Conservation (phyloP, 345 rosid genomes). For the Salix arbutifolia region DNA sequence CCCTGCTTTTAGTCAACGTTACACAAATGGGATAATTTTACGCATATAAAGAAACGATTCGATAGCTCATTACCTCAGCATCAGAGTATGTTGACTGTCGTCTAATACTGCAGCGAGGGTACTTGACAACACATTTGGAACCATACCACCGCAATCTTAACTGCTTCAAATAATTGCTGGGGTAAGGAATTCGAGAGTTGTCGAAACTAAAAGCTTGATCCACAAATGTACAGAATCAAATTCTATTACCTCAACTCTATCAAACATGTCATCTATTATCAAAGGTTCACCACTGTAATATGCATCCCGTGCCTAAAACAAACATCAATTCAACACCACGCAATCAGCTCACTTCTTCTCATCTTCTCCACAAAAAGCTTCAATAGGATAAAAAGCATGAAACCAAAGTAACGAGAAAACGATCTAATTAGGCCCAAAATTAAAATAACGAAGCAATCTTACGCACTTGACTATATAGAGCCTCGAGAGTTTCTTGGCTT, state of each 20-base stretch:
- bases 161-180: slow-evolving; percentile 32
- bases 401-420: too few relatives aligned
- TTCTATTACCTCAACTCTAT: slow-evolving; percentile 81
- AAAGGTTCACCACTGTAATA: slow-evolving; percentile 83
- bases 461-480: slow-evolving; percentile 74
- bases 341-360: neutral
- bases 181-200: neutral
- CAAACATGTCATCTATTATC: slow-evolving; percentile 94
- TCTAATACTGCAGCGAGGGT: slow-evolving; percentile 91
- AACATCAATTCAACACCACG: slow-evolving; percentile 9
- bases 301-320: slow-evolving; percentile 69
- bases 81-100: slow-evolving; percentile 82
- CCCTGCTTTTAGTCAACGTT: neutral
- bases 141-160: slow-evolving; percentile 82
- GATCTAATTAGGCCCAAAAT: neutral
- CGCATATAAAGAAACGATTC: neutral
- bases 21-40: neutral
- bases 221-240: neutral
- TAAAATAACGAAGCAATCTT: neutral
- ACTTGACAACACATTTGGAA: slow-evolving; percentile 84
- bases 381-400: neutral
- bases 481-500: slow-evolving; percentile 88
- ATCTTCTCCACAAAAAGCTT: neutral
- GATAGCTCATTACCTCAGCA: slow-evolving; percentile 65
- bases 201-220: neutral